Conservation (phyloP, 768 basidiomycete genomes). For the Stropharia rugosoannulata region DNA sequence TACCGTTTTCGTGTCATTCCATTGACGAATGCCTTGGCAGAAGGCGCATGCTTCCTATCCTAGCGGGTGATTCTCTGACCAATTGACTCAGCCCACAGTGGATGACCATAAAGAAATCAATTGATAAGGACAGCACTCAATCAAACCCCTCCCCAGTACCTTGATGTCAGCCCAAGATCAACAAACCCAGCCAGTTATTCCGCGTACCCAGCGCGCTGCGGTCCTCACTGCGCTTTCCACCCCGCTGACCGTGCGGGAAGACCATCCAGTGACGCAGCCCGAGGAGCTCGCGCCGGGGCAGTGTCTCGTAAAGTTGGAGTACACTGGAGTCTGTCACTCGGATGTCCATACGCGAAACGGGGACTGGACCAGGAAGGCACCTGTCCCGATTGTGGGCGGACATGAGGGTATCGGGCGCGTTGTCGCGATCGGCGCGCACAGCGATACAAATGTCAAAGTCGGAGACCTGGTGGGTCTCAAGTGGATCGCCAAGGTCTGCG, state of each 20-base stretch:
- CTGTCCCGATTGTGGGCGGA: constrained; percentile 65
- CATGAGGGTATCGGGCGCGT: constrained; percentile 80
- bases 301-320: constrained; percentile 70
- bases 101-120: too few relatives aligned
- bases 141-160: too few relatives aligned
- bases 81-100: too few relatives aligned
- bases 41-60: too few relatives aligned
- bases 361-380: constrained; percentile 62
- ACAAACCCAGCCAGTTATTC: constrained; percentile 19
- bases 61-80: too few relatives aligned
- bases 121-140: too few relatives aligned
- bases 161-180: too few relatives aligned
- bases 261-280: constrained; percentile 58
- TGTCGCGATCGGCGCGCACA: constrained; percentile 73
- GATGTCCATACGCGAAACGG: constrained; percentile 68
- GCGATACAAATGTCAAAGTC: constrained; percentile 51
- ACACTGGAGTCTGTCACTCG: constrained; percentile 67
- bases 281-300: constrained; percentile 58
- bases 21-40: too few relatives aligned
- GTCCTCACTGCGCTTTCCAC: constrained; percentile 28
- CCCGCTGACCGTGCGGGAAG: constrained; percentile 30
- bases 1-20: too few relatives aligned
- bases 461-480: constrained; percentile 83
- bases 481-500: constrained; percentile 49
- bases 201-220: constrained; percentile 36